phyloP scores from a whole-genome alignment of 2,329 filamentous ascomycete genomes.

The Stemphylium vesicarium region DNA sequence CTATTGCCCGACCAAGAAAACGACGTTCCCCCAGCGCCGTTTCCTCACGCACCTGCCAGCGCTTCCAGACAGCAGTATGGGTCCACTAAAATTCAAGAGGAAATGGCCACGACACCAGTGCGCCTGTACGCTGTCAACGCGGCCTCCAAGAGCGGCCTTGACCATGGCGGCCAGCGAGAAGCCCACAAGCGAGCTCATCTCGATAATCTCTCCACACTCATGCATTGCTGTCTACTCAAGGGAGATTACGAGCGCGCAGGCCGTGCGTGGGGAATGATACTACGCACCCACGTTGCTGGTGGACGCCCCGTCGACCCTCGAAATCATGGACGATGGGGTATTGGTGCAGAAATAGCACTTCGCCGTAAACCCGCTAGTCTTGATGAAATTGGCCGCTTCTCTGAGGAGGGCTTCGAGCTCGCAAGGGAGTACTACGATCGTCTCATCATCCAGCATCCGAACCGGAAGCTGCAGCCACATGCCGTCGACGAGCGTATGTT shows the following conservation, averaged over 20 bases:
- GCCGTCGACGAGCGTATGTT: constrained; percentile 74
- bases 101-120: constrained; percentile 51
- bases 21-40: constrained; percentile 50
- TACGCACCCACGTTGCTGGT: constrained; percentile 66
- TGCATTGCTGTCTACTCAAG: constrained; percentile 74
- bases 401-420: constrained; percentile 59
- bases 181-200: constrained; percentile 63
- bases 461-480: constrained; percentile 69
- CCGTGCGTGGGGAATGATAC: constrained; percentile 75
- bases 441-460: constrained; percentile 72
- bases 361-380: constrained; percentile 49
- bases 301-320: constrained; percentile 69
- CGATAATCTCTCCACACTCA: constrained; percentile 68
- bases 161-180: constrained; percentile 19
- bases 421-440: constrained; percentile 76
- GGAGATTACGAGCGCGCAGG: constrained; percentile 75
- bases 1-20: constrained; percentile 46
- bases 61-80: constrained; percentile 21
- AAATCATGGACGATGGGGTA: constrained; percentile 74
- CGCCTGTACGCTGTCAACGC: constrained; percentile 46
- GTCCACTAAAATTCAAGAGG: constrained; percentile 43
- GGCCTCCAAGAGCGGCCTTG: constrained; percentile 16
- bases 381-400: constrained; percentile 26
- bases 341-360: constrained; percentile 85
- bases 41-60: constrained; percentile 52